Conservation (phyloP, 495 filamentous ascomycete genomes). For the Aspergillus incahuasiensis region DNA sequence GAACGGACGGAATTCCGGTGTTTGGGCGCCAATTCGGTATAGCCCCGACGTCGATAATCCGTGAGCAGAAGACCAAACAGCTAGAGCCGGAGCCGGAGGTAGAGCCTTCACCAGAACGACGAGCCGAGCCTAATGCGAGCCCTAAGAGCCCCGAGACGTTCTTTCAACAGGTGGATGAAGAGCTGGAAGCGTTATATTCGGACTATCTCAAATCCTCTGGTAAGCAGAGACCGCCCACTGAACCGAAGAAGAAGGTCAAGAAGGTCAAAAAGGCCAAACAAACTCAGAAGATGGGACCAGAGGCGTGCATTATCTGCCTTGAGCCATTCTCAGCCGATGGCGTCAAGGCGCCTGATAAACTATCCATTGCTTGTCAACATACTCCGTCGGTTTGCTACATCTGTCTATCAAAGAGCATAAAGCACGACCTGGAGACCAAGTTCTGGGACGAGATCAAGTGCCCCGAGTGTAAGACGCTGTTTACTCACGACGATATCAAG, state of each 20-base stretch:
- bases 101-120: neutral
- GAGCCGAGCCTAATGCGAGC: neutral
- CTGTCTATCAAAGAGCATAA: constrained; percentile 12
- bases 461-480: constrained; percentile 8
- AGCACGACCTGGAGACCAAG: constrained; percentile 11
- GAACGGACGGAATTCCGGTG: constrained; percentile 2
- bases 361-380: constrained; percentile 10
- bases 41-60: constrained; percentile 8
- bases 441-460: constrained; percentile 15
- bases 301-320: constrained; percentile 12
- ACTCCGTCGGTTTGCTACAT: constrained; percentile 1
- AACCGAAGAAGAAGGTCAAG: neutral
- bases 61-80: neutral
- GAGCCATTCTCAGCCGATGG: constrained; percentile 3
- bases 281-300: neutral
- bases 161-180: constrained; percentile 3
- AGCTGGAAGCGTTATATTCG: constrained; percentile 1
- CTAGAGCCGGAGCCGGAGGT: neutral
- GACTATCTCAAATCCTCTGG: constrained; percentile 1
- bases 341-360: neutral
- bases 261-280: neutral
- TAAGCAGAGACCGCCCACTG: neutral
- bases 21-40: constrained; percentile 11
- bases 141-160: neutral
- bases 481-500: constrained; percentile 10